Percentiles rank a stretch among this genome's conserved stretches.
phyloP scores from a whole-genome alignment of 176 grass and related monocot genomes.

The Rhynchospora pubera region DNA sequence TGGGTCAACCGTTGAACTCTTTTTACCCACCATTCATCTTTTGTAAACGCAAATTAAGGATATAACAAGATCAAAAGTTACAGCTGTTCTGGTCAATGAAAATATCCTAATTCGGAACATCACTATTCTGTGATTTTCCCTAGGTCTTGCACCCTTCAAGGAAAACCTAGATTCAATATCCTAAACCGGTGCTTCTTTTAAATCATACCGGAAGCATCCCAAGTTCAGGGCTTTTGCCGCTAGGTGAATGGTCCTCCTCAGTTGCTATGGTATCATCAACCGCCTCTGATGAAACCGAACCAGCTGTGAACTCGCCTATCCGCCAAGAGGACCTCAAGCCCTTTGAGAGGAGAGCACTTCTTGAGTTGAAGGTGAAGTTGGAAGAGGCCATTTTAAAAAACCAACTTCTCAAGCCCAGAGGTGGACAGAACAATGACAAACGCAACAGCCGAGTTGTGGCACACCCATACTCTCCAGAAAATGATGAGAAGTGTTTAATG shows the following conservation, averaged over 20 bases:
- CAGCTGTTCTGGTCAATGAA: neutral
- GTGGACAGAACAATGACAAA: slow-evolving; percentile 8
- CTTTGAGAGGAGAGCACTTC: slow-evolving; percentile 16
- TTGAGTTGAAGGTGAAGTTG: slow-evolving; percentile 15
- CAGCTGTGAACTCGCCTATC: neutral
- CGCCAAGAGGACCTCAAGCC: slow-evolving; percentile 7
- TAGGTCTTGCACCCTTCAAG: neutral
- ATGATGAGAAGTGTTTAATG: neutral
- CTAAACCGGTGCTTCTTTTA: neutral
- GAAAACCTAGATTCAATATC: neutral
- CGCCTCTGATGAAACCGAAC: neutral
- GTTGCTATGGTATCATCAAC: slow-evolving; percentile 3
- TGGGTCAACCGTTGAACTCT: neutral
- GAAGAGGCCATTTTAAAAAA: slow-evolving; percentile 22
- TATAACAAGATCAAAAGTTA: neutral
- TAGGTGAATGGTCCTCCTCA: slow-evolving; percentile 5
- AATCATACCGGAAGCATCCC: neutral
- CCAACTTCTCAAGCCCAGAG: neutral
- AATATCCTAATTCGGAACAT: neutral
- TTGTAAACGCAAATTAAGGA: neutral
- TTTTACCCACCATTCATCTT: neutral
- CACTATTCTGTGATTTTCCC: neutral
- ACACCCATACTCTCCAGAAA: neutral
- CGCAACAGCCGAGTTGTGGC: slow-evolving; percentile 5
- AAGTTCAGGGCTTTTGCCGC: neutral